Conservation (phyloP, 208 protist species). For the Sergeia podlipaevii region DNA sequence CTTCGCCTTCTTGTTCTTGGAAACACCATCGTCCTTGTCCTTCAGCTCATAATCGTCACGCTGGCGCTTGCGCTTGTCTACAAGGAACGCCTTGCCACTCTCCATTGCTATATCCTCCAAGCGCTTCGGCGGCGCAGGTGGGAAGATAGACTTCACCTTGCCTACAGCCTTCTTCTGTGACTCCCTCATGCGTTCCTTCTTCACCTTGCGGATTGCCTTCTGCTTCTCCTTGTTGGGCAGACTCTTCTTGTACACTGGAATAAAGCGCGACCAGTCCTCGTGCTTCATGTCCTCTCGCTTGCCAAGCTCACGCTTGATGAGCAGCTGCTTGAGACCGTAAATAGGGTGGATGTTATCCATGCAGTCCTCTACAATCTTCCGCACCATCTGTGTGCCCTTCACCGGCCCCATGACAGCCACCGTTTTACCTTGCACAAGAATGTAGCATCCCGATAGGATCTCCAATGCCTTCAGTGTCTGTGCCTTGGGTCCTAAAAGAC, state of each 20-base stretch:
- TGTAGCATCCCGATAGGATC: slow-evolving; percentile 98
- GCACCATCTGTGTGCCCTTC: slow-evolving; percentile 95
- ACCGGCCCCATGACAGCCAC: slow-evolving; percentile 96
- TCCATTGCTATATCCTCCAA: slow-evolving; percentile 92
- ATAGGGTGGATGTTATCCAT: slow-evolving; percentile 99
- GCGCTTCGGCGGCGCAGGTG: slow-evolving; percentile 81
- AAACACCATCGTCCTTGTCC: background rate
- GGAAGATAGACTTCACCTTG: slow-evolving; percentile 86
- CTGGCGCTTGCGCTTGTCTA: slow-evolving; percentile 26
- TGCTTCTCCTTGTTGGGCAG: slow-evolving; percentile 88
- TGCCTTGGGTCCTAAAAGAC: slow-evolving; percentile 98
- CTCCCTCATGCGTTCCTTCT: slow-evolving; percentile 75
- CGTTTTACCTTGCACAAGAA: slow-evolving; percentile 99
- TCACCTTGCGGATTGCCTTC: slow-evolving; percentile 82
- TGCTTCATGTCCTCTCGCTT: slow-evolving; percentile 96
- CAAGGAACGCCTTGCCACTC: slow-evolving; percentile 86
- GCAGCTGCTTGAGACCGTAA: slow-evolving; percentile 99
- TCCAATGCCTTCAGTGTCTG: slow-evolving; percentile 98
- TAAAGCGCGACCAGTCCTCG: slow-evolving; percentile 98
- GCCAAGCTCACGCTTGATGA: slow-evolving; percentile 98
- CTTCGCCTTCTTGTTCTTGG: slow-evolving; percentile 2
- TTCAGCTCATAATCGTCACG: slow-evolving; percentile 72
- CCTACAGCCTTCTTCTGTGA: slow-evolving; percentile 53
- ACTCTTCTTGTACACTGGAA: slow-evolving; percentile 96
- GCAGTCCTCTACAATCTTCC: slow-evolving; percentile 98